phyloP scores from a whole-genome alignment of 1,139 yeast species.

The Ogataea hybrid region DNA sequence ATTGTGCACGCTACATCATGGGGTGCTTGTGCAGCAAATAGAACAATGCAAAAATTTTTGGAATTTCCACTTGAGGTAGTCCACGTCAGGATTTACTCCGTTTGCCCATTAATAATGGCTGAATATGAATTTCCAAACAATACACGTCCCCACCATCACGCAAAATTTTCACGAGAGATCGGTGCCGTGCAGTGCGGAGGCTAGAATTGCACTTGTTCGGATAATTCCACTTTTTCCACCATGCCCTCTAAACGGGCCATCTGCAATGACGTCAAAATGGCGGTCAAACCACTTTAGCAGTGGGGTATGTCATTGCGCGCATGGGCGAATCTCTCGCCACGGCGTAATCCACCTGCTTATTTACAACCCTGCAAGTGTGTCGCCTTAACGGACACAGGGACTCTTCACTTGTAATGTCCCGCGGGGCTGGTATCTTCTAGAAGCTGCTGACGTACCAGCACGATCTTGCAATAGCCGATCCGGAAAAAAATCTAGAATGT shows the following conservation, averaged over 20 bases:
- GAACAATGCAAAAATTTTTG: background rate
- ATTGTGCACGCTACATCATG: background rate
- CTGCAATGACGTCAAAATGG: background rate
- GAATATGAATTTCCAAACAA: slow-evolving; percentile 1
- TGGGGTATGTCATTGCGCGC: background rate
- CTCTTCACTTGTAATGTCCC: too few relatives aligned
- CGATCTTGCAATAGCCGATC: background rate
- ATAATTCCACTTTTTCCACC: slow-evolving; percentile 2
- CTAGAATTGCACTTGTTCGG: slow-evolving; percentile 3
- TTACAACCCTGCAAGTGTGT: too few relatives aligned
- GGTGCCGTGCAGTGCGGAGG: slow-evolving; percentile 4
- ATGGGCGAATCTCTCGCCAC: background rate
- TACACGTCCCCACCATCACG: slow-evolving; percentile 6
- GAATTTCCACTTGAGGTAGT: background rate
- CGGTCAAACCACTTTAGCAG: background rate
- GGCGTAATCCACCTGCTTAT: background rate
- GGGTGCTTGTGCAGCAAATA: background rate
- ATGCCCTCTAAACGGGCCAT: too few relatives aligned
- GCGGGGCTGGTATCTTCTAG: too few relatives aligned
- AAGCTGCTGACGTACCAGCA: too few relatives aligned
- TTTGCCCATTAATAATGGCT: background rate
- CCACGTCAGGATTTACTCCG: background rate
- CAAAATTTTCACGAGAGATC: background rate
- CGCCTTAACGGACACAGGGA: too few relatives aligned
- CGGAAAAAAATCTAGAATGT: background rate